phyloP scores from a whole-genome alignment of 139 green algal genomes.

The Mesostigma viride region DNA sequence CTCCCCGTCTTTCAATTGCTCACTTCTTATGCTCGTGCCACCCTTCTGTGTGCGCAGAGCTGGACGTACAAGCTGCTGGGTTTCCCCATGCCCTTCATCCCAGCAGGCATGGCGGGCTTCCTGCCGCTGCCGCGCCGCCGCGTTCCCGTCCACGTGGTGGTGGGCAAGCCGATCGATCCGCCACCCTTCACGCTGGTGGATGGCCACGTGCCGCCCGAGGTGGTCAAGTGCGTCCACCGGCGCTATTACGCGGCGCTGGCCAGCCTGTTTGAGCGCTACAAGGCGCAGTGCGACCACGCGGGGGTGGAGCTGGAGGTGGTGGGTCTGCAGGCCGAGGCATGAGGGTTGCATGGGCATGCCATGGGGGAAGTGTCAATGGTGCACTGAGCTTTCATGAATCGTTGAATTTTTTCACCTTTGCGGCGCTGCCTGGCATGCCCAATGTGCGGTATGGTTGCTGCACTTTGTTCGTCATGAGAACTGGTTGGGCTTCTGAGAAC shows the following conservation, averaged over 20 bases:
- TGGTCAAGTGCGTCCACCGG: neutral
- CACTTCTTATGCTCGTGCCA: neutral
- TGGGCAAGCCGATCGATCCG: constrained; percentile 20
- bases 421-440: too few relatives aligned
- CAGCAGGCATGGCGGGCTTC: constrained; percentile 22
- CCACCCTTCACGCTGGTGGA: neutral
- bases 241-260: constrained; percentile 14
- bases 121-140: constrained; percentile 23
- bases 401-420: too few relatives aligned
- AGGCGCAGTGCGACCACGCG: constrained; percentile 12
- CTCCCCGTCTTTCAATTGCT: too few relatives aligned
- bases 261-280: constrained; percentile 22
- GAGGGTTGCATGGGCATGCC: too few relatives aligned
- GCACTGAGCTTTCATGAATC: too few relatives aligned
- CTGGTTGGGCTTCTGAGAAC: too few relatives aligned
- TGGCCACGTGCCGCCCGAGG: neutral
- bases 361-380: too few relatives aligned
- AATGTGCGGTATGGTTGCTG: too few relatives aligned
- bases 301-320: constrained; percentile 24
- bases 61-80: constrained; percentile 38
- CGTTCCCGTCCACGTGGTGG: constrained; percentile 14
- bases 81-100: constrained; percentile 39
- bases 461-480: too few relatives aligned
- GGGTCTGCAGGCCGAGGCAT: too few relatives aligned
- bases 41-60: constrained; percentile 19